A percentile compares a stretch with the other conserved stretches of the same genome.
Conservation (phyloP, 2,329 filamentous ascomycete genomes). For the Sporothrix globosa region DNA sequence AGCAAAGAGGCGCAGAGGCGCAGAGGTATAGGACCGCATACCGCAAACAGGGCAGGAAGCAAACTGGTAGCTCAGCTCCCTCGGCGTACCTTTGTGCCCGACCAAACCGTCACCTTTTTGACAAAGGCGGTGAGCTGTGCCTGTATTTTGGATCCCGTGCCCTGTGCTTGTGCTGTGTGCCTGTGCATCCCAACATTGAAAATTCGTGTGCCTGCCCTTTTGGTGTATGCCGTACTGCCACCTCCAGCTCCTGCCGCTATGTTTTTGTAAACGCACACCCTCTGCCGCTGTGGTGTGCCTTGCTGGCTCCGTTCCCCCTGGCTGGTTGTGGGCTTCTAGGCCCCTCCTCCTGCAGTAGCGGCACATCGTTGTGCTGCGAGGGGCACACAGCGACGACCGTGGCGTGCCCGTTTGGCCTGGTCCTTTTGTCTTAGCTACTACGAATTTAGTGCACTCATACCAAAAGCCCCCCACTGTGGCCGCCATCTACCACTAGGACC, state of each 20-base stretch:
- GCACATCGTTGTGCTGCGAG: not conserved
- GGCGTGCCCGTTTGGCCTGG: too few relatives aligned
- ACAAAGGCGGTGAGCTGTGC: slow-evolving; percentile 18
- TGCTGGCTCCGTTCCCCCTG: not conserved
- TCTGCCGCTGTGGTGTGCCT: slow-evolving; percentile 2
- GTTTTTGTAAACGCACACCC: not conserved
- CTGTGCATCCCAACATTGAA: slow-evolving; percentile 9
- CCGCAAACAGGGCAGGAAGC: not conserved
- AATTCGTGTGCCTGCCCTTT: not conserved
- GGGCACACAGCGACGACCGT: too few relatives aligned
- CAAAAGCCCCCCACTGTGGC: not conserved
- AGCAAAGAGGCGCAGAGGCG: not conserved
- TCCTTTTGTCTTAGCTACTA: not conserved
- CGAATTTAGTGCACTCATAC: not conserved
- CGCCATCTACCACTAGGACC: not conserved
- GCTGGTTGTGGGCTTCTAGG: not conserved
- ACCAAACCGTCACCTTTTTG: not conserved
- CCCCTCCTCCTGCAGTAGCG: slow-evolving; percentile 23
- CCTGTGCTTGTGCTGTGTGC: not conserved
- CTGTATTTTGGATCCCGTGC: not conserved
- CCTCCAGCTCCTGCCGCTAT: not conserved
- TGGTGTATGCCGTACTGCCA: not conserved
- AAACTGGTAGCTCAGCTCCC: not conserved
- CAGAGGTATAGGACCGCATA: too few relatives aligned
- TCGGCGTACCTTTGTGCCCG: not conserved